Conservation (phyloP, 2,329 filamentous ascomycete species). For the Penicillium olsonii region DNA sequence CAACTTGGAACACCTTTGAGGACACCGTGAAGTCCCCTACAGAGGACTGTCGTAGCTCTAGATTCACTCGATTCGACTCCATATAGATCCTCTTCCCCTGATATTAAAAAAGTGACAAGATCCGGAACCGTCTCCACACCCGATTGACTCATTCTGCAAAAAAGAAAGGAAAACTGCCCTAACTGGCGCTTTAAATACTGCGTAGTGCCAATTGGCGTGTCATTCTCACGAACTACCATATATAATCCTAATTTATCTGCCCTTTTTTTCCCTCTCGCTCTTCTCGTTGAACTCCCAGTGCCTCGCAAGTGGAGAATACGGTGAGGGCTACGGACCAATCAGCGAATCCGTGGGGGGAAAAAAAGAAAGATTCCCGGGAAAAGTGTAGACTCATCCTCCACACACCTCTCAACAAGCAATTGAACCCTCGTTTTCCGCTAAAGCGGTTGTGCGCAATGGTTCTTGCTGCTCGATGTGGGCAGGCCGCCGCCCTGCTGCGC, state of each 20-base stretch:
- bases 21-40: not conserved
- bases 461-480: slow-evolving; percentile 49
- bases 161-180: not conserved
- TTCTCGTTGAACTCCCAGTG: not conserved
- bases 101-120: not conserved
- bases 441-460: slow-evolving; percentile 43
- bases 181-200: not conserved
- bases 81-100: not conserved
- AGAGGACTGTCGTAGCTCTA: not conserved
- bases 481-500: slow-evolving; percentile 43
- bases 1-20: no score
- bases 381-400: slow-evolving; percentile 24
- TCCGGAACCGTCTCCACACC: slow-evolving; percentile 5
- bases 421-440: slow-evolving; percentile 22
- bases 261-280: not conserved
- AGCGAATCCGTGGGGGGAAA: slow-evolving; percentile 22
- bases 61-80: not conserved
- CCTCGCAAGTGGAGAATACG: slow-evolving; percentile 24
- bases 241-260: no score
- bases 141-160: slow-evolving; percentile 30
- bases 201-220: no score
- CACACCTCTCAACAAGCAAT: slow-evolving; percentile 22
- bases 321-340: slow-evolving; percentile 25
- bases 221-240: no score
- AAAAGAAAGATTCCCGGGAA: slow-evolving; percentile 28